These are phyloP conservation scores for Puccinellia tenuiflora DNA, from an alignment of 176 grass and related monocot genomes.

Conservation along the genomic window DNA sequence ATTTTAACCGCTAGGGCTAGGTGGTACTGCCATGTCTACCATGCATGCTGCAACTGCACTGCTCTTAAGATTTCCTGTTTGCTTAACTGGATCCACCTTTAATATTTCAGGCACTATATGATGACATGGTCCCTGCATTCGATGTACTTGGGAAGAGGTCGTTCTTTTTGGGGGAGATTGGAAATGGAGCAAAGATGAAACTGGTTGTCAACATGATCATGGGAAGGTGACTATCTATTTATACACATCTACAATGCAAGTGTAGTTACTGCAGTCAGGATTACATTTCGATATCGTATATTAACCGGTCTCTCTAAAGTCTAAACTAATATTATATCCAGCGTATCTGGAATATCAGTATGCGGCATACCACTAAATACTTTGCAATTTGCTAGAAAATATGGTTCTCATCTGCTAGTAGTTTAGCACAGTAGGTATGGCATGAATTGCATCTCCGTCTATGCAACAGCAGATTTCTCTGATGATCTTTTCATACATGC, in stretches of 20 bases:
- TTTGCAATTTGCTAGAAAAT: background rate
- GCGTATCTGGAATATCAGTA: background rate
- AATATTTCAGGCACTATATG: conserved; percentile 67
- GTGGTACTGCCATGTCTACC: conserved; percentile 5
- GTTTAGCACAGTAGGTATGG: background rate
- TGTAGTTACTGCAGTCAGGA: background rate
- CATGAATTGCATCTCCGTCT: background rate
- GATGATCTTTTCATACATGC: background rate
- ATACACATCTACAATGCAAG: background rate
- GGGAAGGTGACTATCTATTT: conserved; percentile 66
- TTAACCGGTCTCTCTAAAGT: background rate
- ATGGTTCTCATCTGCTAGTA: background rate
- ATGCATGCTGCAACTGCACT: background rate
- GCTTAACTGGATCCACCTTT: background rate
- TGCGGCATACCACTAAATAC: background rate
- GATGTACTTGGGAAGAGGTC: conserved; percentile 84
- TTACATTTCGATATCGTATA: background rate
- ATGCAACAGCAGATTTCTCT: background rate
- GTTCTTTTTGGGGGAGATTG: conserved; percentile 85
- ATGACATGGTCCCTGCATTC: conserved; percentile 77
- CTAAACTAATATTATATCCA: background rate
- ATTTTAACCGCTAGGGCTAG: background rate
- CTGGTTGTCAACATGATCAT: conserved; percentile 98
- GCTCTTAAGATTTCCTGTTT: conserved; percentile 3
- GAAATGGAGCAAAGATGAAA: conserved; percentile 97